Base-by-base conservation (phyloP, 2,329 filamentous ascomycete species). In the Bertia moriformis region DNA sequence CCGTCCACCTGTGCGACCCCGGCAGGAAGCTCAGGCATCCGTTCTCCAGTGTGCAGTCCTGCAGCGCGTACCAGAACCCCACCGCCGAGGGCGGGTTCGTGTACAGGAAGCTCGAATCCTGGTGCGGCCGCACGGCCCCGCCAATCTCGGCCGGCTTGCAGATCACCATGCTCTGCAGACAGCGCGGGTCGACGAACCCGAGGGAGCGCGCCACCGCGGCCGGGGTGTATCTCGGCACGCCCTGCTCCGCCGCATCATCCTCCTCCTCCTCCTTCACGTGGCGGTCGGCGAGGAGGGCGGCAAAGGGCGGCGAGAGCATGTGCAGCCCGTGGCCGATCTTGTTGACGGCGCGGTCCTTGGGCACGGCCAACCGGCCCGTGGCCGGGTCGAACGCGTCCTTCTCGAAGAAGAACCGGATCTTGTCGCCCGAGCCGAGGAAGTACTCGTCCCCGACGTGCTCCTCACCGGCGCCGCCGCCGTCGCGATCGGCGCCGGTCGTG, bases 131-230 rank as follows among this genome's bases (percentile, higher is more conserved):
- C 33, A 96, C 91, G 2, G 83, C 83, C 17, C 84, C 89, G 19
- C 91, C 91, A 39, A 96, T 95, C 60, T 93, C 85, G 17, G 91
- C 88, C 62, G 95, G 89, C 60, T 98, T 98, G 73, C 87, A 95
- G 49, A 98, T 96, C 19, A 96, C 71, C 91, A 98, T 98, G 56
- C 83, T 91, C 66, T 98, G 91, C 39, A 98, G 66, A 43, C 70
- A 73, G 15, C 81, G 67, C 2, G 88, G 84, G 56, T 93, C 84
- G 3, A 48, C 50, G 62, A 87, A 94, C 2, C 81, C 81, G 10
- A 94, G 66, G 5, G 70, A 69, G 35, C 65, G 63, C 1, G 87
- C 86, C 13, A 94, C 76, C 4, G 67, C 73, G 0, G 64, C 66
- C 1, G 71, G 70, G 38, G 54, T 50, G 22, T 50, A 55, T n/a